Evolutionary conservation across 140 eudicot species (phyloP).

Genomic region (Erigeron philadelphicus): DNA sequence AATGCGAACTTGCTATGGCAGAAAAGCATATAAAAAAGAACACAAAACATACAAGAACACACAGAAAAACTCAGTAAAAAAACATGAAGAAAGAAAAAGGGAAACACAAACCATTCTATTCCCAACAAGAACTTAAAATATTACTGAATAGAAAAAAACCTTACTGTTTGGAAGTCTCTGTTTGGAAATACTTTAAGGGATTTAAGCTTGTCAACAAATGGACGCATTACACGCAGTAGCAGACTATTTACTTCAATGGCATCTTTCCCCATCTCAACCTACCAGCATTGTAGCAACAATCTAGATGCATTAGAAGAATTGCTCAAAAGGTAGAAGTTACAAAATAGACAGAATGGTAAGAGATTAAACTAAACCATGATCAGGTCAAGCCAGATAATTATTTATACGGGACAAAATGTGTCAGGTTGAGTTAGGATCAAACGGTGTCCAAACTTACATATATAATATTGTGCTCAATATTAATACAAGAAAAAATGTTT

Average conservation of each 20-base stretch:
- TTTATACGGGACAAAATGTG: not conserved
- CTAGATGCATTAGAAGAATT: not conserved
- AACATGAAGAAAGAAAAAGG: not conserved
- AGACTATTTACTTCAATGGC: constrained; percentile 52
- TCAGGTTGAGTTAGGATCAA: not conserved
- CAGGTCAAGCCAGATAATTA: not conserved
- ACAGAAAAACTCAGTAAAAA: not conserved
- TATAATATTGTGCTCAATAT: not conserved
- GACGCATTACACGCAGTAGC: constrained; percentile 50
- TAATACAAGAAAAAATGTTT: too few species aligned
- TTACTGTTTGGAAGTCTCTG: constrained; percentile 56
- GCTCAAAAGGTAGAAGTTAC: not conserved
- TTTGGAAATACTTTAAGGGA: constrained; percentile 42
- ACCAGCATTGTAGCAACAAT: constrained; percentile 27
- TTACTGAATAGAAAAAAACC: constrained; percentile 18
- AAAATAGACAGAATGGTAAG: not conserved
- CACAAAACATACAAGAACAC: not conserved
- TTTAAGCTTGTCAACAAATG: constrained; percentile 43
- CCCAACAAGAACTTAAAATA: not conserved
- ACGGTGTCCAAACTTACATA: not conserved
- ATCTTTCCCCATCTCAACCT: constrained; percentile 84
- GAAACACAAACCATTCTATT: not conserved
- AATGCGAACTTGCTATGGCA: too few species aligned
- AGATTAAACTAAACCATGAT: too few species aligned
- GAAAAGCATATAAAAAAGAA: too few species aligned